Evolutionary conservation across 2,329 filamentous ascomycete species (phyloP).

Genomic region (Esteya vermicola): DNA sequence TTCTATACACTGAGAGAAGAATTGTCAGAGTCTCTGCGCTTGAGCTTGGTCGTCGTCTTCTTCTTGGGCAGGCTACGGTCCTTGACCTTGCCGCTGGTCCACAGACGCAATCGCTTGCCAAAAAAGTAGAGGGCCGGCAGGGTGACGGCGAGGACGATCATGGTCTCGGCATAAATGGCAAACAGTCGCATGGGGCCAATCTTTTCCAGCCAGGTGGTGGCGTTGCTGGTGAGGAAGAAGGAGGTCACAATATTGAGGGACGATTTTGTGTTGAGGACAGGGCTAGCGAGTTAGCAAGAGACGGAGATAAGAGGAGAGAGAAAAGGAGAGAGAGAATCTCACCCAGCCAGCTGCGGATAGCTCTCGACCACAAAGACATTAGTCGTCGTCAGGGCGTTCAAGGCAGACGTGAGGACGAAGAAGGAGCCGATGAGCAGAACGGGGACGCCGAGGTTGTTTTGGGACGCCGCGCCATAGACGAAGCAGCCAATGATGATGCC

Average conservation of each 20-base stretch:
- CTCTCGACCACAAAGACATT: conserved; percentile 21
- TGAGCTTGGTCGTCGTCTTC: not conserved
- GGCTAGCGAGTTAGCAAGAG: no score
- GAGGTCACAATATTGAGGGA: conserved; percentile 17
- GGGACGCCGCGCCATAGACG: conserved; percentile 17
- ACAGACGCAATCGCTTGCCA: conserved; percentile 14
- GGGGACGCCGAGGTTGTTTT: conserved; percentile 16
- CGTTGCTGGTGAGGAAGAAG: conserved; percentile 18
- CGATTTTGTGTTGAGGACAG: conserved; percentile 19
- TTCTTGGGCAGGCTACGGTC: not conserved
- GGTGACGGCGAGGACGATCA: conserved; percentile 16
- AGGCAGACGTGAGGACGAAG: conserved; percentile 15
- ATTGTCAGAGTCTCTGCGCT: no score
- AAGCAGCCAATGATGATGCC: conserved; percentile 16
- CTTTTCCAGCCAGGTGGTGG: conserved; percentile 16
- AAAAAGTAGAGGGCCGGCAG: conserved; percentile 15
- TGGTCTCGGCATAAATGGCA: conserved; percentile 17
- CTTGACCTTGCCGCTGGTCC: conserved; percentile 15
- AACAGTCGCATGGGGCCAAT: conserved; percentile 15
- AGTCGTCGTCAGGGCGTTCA: conserved; percentile 16
- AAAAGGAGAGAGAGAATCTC: no score
- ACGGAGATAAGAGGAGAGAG: no score
- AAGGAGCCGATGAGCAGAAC: conserved; percentile 16
- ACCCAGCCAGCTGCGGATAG: conserved; percentile 18
- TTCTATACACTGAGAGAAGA: no score